These are phyloP conservation scores for Flaveria brownii DNA, from an alignment of 129 eudicot species.

Conservation along the genomic window DNA sequence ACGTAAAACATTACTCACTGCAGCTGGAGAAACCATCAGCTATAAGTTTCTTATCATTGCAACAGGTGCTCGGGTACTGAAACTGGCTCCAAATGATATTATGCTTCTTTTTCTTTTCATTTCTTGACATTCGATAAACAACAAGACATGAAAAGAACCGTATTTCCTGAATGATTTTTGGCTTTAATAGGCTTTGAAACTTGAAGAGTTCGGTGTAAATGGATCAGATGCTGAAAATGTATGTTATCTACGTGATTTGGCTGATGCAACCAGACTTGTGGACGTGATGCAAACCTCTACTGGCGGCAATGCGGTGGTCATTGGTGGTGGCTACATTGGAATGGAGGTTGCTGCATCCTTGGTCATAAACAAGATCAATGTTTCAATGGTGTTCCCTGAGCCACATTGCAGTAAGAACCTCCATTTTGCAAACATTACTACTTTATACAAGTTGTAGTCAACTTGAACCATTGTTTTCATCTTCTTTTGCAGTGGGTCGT, in stretches of 20 bases:
- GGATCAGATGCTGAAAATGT: slow-evolving; percentile 23
- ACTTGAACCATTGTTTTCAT: neutral
- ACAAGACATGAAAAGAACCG: neutral
- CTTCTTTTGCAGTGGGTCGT: slow-evolving; percentile 72
- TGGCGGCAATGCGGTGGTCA: slow-evolving; percentile 92
- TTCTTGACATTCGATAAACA: neutral
- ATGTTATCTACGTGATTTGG: slow-evolving; percentile 88
- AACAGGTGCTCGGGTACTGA: slow-evolving; percentile 99
- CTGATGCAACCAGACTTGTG: slow-evolving; percentile 86
- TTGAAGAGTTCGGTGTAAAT: slow-evolving; percentile 23
- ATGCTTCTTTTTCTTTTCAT: neutral
- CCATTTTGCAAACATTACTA: neutral
- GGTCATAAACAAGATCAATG: slow-evolving; percentile 89
- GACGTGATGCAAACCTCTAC: slow-evolving; percentile 61
- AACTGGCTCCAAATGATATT: slow-evolving; percentile 24
- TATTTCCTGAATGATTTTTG: neutral
- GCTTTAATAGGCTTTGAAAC: slow-evolving; percentile 12
- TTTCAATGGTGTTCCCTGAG: slow-evolving; percentile 94
- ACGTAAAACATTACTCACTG: slow-evolving; percentile 36
- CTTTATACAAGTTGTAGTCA: neutral
- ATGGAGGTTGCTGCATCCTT: slow-evolving; percentile 96
- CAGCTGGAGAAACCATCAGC: slow-evolving; percentile 96
- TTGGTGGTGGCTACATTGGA: slow-evolving; percentile 98
- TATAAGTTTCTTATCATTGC: slow-evolving; percentile 90
- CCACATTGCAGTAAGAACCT: slow-evolving; percentile 84